These are phyloP conservation scores for Actinomortierella ambigua DNA, from an alignment of 371 early-diverging fungal genomes.

Conservation along the genomic window DNA sequence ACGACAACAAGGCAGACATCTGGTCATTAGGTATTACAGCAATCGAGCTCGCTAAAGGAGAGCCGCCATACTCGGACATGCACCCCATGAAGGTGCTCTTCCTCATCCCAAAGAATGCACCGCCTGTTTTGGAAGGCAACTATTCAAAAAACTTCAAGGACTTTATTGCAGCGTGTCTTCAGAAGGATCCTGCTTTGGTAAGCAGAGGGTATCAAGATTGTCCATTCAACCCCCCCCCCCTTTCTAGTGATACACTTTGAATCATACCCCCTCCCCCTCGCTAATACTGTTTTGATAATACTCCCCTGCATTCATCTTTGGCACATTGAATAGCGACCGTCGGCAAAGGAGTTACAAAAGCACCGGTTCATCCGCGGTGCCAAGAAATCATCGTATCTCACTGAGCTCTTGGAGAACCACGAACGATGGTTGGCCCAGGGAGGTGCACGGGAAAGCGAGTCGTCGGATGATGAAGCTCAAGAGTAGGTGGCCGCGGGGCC, in stretches of 20 bases:
- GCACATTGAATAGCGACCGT: constrained; percentile 66
- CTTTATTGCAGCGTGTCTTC: constrained; percentile 87
- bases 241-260: not conserved
- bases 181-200: constrained; percentile 81
- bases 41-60: constrained; percentile 94
- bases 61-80: constrained; percentile 91
- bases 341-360: constrained; percentile 89
- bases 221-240: too few species aligned
- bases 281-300: not conserved
- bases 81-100: constrained; percentile 95
- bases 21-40: constrained; percentile 99
- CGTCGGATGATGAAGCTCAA: constrained; percentile 60
- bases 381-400: constrained; percentile 81
- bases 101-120: constrained; percentile 90
- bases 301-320: not conserved
- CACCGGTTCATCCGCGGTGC: constrained; percentile 88
- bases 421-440: constrained; percentile 72
- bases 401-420: constrained; percentile 84
- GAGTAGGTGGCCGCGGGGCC: constrained; percentile 5
- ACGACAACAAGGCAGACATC: constrained; percentile 97
- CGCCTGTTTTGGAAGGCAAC: constrained; percentile 81
- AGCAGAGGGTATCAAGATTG: not conserved
- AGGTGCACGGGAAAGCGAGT: constrained; percentile 58
- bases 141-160: constrained; percentile 91
- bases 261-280: not conserved